Percentiles rank a stretch among this genome's conserved stretches.
Conservation (phyloP, 2,329 filamentous ascomycete genomes). For the Huntiella abstrusa region DNA sequence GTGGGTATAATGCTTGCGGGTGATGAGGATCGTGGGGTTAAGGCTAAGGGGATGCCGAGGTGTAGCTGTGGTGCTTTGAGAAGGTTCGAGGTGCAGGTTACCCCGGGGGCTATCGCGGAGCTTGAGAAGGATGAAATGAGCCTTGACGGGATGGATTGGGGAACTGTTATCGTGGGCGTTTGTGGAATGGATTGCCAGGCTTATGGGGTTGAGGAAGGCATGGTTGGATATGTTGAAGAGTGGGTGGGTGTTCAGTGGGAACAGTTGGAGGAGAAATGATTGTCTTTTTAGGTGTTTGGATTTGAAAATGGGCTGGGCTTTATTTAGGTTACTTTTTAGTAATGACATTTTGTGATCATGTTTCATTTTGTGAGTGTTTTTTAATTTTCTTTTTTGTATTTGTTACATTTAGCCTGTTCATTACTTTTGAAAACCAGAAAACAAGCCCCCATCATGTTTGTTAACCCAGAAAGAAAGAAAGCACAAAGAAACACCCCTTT, state of each 20-base stretch:
- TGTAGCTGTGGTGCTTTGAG: conserved; percentile 64
- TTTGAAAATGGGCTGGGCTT: background rate
- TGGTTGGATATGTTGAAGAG: conserved; percentile 71
- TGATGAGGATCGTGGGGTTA: conserved; percentile 9
- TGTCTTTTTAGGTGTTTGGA: background rate
- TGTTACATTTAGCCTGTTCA: conserved; percentile 8
- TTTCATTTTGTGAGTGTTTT: conserved; percentile 4
- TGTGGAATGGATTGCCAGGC: conserved; percentile 64
- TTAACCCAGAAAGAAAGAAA: conserved; percentile 8
- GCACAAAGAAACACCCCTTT: conserved; percentile 1
- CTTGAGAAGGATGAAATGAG: conserved; percentile 59
- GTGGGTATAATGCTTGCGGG: conserved; percentile 46
- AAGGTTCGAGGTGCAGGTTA: conserved; percentile 82
- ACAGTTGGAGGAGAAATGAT: conserved; percentile 32
- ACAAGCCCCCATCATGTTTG: background rate
- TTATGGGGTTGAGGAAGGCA: conserved; percentile 34
- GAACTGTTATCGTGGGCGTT: conserved; percentile 72
- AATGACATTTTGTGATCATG: background rate
- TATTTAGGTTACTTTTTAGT: no score
- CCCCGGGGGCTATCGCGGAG: conserved; percentile 75
- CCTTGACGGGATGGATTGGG: conserved; percentile 92
- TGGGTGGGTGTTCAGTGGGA: conserved; percentile 99
- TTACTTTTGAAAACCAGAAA: conserved; percentile 7
- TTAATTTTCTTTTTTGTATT: conserved; percentile 5
- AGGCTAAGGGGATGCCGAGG: conserved; percentile 39